Base-by-base conservation (phyloP, 805 yeast genomes). In the Zygosaccharomyces rouxii region DNA sequence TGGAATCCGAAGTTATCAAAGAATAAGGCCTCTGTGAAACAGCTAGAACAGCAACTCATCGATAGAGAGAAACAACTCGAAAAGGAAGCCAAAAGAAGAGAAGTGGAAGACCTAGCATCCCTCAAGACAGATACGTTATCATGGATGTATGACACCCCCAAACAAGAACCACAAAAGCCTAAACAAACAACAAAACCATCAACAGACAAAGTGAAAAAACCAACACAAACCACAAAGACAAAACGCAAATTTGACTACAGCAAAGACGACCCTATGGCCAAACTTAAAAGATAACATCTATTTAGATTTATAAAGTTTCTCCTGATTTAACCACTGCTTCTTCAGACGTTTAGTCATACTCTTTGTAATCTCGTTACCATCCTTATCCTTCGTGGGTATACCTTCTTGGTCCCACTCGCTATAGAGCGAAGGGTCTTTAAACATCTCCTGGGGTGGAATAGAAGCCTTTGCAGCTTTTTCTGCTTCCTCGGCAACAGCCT, bases 1-100 rank as follows among this genome's bases (percentile, higher is more conserved):
- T 92, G 98, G 99, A 89, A 92, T 66, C 97, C 99, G 2, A 90
- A 85, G 41, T 73, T 88, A 44, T 72, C 86, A 62, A 86, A 84
- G 64, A 92, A 92, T 72, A 89, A 84, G 68, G 83, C 83, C 55
- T 86, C 83, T 59, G 90, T 92, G 30, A 85, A 95, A 92, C 75
- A 81, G 55, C 75, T 73, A 46, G 97, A 94, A 60, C 89, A 87
- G 61, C 83, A 83, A 35, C 81, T 85, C 7, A 69, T 88, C 5
- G 77, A 77, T n/a, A 95, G 87, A 58, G 77, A 83, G 42, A 77
- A 78, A 55, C 77, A 78, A 59, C 79, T 83, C 29, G 75, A 80
- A 51, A 83, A 83, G 57, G 69, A 84, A 26, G 80, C 80, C 52
- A 72, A 74, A 46, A 95, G 88, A 64, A 72, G 84, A 26, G 73